These are phyloP conservation scores for Bipolaris bicolor DNA, from an alignment of 2,329 filamentous ascomycete genomes.

Conservation along the genomic window DNA sequence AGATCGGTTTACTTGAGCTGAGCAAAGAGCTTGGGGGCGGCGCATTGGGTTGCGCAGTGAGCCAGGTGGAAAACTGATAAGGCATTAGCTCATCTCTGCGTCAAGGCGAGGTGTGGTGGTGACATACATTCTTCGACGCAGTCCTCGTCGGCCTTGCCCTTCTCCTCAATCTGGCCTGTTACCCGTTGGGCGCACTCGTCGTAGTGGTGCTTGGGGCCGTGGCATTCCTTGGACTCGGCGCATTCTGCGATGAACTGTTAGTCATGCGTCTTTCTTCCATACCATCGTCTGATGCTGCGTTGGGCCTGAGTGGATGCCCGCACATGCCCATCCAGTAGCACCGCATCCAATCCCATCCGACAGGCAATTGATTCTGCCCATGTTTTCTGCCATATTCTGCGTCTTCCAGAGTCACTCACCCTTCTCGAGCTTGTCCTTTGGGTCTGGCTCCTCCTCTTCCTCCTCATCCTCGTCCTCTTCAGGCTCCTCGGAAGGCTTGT, in stretches of 20 bases:
- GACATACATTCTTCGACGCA: slow-evolving; percentile 98
- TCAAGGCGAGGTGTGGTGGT: not conserved
- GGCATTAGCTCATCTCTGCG: slow-evolving; percentile 11
- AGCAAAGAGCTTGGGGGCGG: slow-evolving; percentile 94
- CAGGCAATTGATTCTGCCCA: not conserved
- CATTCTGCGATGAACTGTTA: slow-evolving; percentile 69
- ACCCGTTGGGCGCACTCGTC: slow-evolving; percentile 98
- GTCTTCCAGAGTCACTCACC: slow-evolving; percentile 66
- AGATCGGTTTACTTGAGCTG: slow-evolving; percentile 76
- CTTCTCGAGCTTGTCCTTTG: slow-evolving; percentile 88
- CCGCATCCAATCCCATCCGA: too few relatives aligned
- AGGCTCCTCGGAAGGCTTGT: slow-evolving; percentile 58
- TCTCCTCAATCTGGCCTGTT: slow-evolving; percentile 70
- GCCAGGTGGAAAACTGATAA: slow-evolving; percentile 92
- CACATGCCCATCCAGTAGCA: not conserved
- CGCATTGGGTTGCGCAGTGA: slow-evolving; percentile 92
- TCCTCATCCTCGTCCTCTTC: slow-evolving; percentile 79
- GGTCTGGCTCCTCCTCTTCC: slow-evolving; percentile 82
- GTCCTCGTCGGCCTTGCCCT: slow-evolving; percentile 83
- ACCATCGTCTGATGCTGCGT: not conserved
- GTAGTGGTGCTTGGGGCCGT: slow-evolving; percentile 93
- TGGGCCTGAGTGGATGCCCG: not conserved
- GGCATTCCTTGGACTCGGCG: slow-evolving; percentile 82
- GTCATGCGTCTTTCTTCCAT: slow-evolving; percentile 11
- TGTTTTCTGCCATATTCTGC: not conserved